phyloP scores from a whole-genome alignment of 176 grass and related monocot genomes.

The Melocanna baccifera region DNA sequence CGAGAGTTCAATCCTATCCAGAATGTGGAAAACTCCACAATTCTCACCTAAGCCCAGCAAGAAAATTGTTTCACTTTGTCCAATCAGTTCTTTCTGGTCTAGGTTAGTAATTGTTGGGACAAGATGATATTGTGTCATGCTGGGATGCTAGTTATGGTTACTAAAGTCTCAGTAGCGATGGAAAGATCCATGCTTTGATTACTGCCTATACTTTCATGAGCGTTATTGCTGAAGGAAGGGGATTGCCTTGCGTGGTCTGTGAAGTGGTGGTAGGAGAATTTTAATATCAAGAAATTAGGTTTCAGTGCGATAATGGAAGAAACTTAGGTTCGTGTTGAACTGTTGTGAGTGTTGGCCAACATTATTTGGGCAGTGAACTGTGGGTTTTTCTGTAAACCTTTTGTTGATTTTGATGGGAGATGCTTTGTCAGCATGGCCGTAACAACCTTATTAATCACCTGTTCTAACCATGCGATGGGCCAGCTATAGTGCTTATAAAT shows the following conservation, averaged over 20 bases:
- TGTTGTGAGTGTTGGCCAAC: too few species aligned
- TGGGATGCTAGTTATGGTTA: not conserved
- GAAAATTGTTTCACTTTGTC: not conserved
- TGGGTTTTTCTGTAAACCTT: not conserved
- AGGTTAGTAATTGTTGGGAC: not conserved
- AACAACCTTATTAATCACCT: not conserved
- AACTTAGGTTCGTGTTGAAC: not conserved
- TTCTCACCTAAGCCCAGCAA: not conserved
- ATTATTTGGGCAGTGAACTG: not conserved
- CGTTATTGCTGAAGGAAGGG: not conserved
- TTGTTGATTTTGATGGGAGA: not conserved
- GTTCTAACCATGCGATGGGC: not conserved
- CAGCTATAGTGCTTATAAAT: not conserved
- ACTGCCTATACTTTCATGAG: not conserved
- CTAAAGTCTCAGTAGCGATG: not conserved
- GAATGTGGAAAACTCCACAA: not conserved
- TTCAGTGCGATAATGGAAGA: not conserved
- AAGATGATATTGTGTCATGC: not conserved
- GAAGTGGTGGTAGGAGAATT: not conserved
- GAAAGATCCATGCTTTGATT: not conserved
- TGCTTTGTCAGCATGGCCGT: not conserved
- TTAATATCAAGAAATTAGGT: not conserved
- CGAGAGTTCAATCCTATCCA: not conserved
- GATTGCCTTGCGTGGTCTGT: not conserved
- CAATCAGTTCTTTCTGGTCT: not conserved